Evolutionary conservation across 805 yeast genomes (phyloP).

Genomic region (Starmerella khaoyaiensis): DNA sequence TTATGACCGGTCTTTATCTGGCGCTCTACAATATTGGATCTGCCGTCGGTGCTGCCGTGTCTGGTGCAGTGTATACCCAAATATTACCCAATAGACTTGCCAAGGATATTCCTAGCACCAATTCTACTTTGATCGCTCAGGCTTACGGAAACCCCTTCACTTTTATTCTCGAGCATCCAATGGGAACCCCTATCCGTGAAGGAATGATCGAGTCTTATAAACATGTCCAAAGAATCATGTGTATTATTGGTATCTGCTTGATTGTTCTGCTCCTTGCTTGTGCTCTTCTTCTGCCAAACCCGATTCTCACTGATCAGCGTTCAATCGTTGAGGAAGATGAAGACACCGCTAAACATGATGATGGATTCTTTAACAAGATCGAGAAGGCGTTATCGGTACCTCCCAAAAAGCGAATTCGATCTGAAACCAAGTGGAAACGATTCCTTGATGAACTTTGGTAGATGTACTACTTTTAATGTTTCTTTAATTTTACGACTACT

Average conservation of each 20-base stretch:
- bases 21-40: constrained; percentile 50
- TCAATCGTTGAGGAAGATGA: constrained; percentile 19
- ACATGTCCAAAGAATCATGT: constrained; percentile 45
- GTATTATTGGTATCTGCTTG: constrained; percentile 42
- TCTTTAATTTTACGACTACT: too few relatives aligned
- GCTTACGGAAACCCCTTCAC: constrained; percentile 45
- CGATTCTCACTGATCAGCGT: constrained; percentile 29
- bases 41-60: constrained; percentile 48
- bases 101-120: constrained; percentile 26
- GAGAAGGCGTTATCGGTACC: constrained; percentile 8
- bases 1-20: constrained; percentile 43
- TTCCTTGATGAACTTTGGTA: constrained; percentile 11
- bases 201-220: constrained; percentile 48
- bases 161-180: constrained; percentile 36
- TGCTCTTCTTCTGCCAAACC: constrained; percentile 43
- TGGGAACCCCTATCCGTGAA: constrained; percentile 52
- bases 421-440: constrained; percentile 7
- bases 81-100: constrained; percentile 36
- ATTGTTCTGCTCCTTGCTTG: constrained; percentile 39
- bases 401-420: constrained; percentile 8
- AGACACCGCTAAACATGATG: constrained; percentile 1
- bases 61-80: constrained; percentile 65
- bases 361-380: not conserved
- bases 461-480: too few relatives aligned
- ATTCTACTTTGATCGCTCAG: constrained; percentile 31